A percentile compares a stretch with the other conserved stretches of the same genome.
phyloP scores from a whole-genome alignment of 2,329 filamentous ascomycete species.

The Ramularia endophylla region DNA sequence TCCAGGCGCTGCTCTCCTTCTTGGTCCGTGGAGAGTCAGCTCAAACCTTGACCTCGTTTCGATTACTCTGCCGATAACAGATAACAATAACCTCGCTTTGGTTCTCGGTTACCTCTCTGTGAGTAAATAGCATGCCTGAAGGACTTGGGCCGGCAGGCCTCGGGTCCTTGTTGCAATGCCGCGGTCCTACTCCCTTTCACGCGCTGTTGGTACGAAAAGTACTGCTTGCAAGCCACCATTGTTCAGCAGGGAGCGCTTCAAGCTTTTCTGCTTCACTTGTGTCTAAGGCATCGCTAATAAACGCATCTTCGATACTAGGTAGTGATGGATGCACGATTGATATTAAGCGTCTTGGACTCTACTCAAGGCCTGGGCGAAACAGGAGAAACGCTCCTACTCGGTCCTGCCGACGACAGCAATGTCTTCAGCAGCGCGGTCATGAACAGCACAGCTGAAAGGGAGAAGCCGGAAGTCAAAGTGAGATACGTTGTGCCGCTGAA shows the following conservation, averaged over 20 bases:
- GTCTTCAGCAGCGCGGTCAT: slow-evolving; percentile 33
- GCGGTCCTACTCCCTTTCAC: no score
- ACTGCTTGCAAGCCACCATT: no score
- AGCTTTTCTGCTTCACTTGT: no score
- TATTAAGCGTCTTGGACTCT: slow-evolving; percentile 57
- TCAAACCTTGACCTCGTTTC: slow-evolving; percentile 69
- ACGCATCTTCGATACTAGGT: no score
- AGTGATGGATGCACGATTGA: slow-evolving; percentile 59
- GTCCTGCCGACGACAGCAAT: slow-evolving; percentile 62
- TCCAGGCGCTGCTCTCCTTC: slow-evolving; percentile 54
- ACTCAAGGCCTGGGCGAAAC: slow-evolving; percentile 66
- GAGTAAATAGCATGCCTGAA: no score
- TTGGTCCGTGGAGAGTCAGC: slow-evolving; percentile 72
- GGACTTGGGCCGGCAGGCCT: no score
- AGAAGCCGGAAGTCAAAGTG: slow-evolving; percentile 19
- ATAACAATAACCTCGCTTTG: slow-evolving; percentile 54
- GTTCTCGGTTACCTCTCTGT: slow-evolving; percentile 83
- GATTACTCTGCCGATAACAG: slow-evolving; percentile 71
- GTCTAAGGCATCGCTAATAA: no score
- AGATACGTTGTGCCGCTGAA: slow-evolving; percentile 28
- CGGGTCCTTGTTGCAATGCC: no score
- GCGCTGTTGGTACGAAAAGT: no score
- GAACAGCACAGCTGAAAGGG: slow-evolving; percentile 14
- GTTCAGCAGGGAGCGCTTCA: no score
- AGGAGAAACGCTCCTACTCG: slow-evolving; percentile 65